phyloP scores from a whole-genome alignment of 2,329 filamentous ascomycete genomes.

The Colletotrichum eleusines region DNA sequence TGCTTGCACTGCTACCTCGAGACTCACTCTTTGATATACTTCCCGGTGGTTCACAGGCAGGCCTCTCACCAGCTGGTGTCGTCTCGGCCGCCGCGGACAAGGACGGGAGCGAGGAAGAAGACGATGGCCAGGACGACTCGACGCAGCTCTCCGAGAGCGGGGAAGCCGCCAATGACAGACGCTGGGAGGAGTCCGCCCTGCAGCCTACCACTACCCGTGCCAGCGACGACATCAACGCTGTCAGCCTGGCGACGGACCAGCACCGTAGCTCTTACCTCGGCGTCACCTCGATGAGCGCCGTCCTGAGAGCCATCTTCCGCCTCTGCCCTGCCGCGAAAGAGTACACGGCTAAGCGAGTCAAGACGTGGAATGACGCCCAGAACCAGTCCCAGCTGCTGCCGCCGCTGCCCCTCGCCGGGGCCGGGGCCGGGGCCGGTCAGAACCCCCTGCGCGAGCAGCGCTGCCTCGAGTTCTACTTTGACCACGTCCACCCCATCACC shows the following conservation, averaged over 20 bases:
- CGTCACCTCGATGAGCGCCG: slow-evolving; percentile 73
- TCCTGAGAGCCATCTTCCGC: slow-evolving; percentile 67
- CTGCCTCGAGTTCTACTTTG: slow-evolving; percentile 72
- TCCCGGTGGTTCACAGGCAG: not conserved
- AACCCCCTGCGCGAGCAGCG: slow-evolving; percentile 48
- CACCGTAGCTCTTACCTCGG: too few relatives aligned
- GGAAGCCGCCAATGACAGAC: slow-evolving; percentile 46
- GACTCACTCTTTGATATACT: slow-evolving; percentile 13
- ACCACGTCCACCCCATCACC: slow-evolving; percentile 69
- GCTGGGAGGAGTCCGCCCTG: slow-evolving; percentile 47
- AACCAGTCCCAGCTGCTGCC: slow-evolving; percentile 50
- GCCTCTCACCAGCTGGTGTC: slow-evolving; percentile 18
- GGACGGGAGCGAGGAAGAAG: slow-evolving; percentile 13
- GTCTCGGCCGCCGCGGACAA: slow-evolving; percentile 8
- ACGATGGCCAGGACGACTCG: slow-evolving; percentile 41
- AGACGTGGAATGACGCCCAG: slow-evolving; percentile 43
- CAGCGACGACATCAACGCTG: too few relatives aligned
- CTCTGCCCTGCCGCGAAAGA: slow-evolving; percentile 49
- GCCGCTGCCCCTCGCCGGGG: slow-evolving; percentile 51
- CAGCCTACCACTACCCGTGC: slow-evolving; percentile 44
- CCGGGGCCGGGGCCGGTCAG: slow-evolving; percentile 51
- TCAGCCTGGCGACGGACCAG: too few relatives aligned
- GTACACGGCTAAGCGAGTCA: slow-evolving; percentile 45
- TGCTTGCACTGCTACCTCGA: slow-evolving; percentile 41
- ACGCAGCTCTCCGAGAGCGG: slow-evolving; percentile 47